Conservation (phyloP, 1,139 yeast species). For the Martiniozyma asiatica region DNA sequence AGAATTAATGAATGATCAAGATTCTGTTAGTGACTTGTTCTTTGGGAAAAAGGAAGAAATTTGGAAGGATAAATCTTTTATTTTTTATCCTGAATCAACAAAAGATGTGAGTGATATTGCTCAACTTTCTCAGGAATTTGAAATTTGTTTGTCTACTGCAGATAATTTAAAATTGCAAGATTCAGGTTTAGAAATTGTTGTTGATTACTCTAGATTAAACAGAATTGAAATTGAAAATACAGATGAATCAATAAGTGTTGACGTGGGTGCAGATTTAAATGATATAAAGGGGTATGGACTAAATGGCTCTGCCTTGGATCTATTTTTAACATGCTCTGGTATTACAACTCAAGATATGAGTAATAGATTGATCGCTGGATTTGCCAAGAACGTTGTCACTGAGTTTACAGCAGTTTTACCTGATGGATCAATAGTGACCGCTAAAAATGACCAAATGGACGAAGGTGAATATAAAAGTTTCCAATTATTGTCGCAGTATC, state of each 20-base stretch:
- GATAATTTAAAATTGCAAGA: neutral
- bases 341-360: slow-evolving; percentile 6
- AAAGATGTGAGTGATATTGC: slow-evolving; percentile 15
- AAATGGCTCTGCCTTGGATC: slow-evolving; percentile 8
- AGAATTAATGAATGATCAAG: slow-evolving; percentile 27
- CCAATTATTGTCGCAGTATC: slow-evolving; percentile 7
- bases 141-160: slow-evolving; percentile 15
- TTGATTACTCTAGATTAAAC: slow-evolving; percentile 10
- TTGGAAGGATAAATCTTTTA: slow-evolving; percentile 14
- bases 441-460: slow-evolving; percentile 3
- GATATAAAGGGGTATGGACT: slow-evolving; percentile 1
- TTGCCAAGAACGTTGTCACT: slow-evolving; percentile 7
- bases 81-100: slow-evolving; percentile 15
- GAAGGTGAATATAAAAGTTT: slow-evolving; percentile 7
- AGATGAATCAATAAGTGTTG: neutral
- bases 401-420: slow-evolving; percentile 17
- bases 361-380: slow-evolving; percentile 7
- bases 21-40: slow-evolving; percentile 30
- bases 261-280: slow-evolving; percentile 1
- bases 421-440: slow-evolving; percentile 14
- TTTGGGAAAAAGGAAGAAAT: slow-evolving; percentile 24
- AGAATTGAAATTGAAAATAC: slow-evolving; percentile 2
- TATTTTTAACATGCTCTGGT: slow-evolving; percentile 14
- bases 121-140: slow-evolving; percentile 16
- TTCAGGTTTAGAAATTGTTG: slow-evolving; percentile 9